Conservation (phyloP, 2,329 filamentous ascomycete genomes). For the Aspergillus aculeatinus region DNA sequence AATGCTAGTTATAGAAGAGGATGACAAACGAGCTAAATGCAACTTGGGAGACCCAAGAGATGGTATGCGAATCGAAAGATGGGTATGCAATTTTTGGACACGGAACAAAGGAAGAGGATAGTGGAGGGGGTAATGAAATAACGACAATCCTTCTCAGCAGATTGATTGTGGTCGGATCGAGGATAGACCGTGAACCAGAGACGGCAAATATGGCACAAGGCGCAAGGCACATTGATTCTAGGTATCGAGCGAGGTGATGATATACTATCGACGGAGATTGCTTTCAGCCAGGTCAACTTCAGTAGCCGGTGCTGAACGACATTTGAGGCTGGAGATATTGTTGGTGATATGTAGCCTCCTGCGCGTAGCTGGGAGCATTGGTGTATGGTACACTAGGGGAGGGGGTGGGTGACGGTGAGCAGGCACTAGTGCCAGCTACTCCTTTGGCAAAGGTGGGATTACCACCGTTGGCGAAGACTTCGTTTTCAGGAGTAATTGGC, state of each 20-base stretch:
- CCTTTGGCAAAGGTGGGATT: constrained; percentile 35
- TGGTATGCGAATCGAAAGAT: constrained; percentile 32
- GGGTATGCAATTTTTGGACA: constrained; percentile 39
- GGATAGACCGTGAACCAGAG: constrained; percentile 17
- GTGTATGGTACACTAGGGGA: constrained; percentile 38
- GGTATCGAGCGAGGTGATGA: constrained; percentile 12
- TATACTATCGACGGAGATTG: constrained; percentile 7
- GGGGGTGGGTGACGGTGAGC: constrained; percentile 40
- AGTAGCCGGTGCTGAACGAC: constrained; percentile 35
- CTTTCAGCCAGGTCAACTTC: constrained; percentile 14
- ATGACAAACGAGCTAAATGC: constrained; percentile 31
- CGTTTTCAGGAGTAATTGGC: constrained; percentile 48
- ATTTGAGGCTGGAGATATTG: constrained; percentile 37
- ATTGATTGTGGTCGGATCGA: constrained; percentile 11
- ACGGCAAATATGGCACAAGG: constrained; percentile 17
- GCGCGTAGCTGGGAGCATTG: constrained; percentile 36
- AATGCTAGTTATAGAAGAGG: constrained; percentile 45
- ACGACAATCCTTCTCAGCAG: constrained; percentile 10
- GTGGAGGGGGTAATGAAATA: constrained; percentile 9
- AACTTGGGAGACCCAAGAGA: constrained; percentile 33
- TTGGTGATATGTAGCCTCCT: constrained; percentile 36
- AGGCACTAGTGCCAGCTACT: constrained; percentile 27
- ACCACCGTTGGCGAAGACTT: constrained; percentile 38
- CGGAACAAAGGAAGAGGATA: constrained; percentile 12
- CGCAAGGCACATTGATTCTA: constrained; percentile 6